Evolutionary conservation across 495 filamentous ascomycete genomes (phyloP).

Genomic region (Bathelium albidoporum): DNA sequence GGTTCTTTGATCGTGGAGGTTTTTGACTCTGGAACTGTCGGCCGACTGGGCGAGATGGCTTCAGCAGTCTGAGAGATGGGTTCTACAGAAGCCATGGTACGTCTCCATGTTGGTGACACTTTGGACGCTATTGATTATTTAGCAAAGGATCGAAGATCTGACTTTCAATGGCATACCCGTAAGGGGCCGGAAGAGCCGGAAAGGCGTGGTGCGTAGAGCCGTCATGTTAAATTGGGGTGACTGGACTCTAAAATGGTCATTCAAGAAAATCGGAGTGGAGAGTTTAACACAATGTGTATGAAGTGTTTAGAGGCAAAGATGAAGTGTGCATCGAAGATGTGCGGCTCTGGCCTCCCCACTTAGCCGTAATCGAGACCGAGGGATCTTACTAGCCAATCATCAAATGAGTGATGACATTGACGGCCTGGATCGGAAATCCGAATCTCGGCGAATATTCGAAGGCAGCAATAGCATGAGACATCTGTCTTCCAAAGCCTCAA

Average conservation of each 20-base stretch:
- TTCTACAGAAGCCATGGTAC: conserved; percentile 44
- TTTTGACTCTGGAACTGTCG: conserved; percentile 35
- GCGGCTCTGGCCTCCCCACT: not conserved
- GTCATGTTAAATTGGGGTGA: not conserved
- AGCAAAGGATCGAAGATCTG: not conserved
- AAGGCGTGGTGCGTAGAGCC: not conserved
- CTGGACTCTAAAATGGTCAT: not conserved
- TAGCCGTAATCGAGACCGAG: conserved; percentile 1
- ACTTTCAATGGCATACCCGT: not conserved
- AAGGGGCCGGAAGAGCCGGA: not conserved
- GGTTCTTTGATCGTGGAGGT: conserved; percentile 49
- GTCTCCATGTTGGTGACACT: conserved; percentile 15
- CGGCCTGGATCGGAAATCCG: not conserved
- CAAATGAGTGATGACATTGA: not conserved
- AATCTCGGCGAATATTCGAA: not conserved
- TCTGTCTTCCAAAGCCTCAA: not conserved
- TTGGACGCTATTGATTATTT: not conserved
- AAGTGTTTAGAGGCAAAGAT: not conserved
- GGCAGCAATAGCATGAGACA: not conserved
- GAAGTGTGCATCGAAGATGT: not conserved
- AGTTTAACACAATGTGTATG: not conserved
- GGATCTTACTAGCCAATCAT: conserved; percentile 6
- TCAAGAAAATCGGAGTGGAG: not conserved
- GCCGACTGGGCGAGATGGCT: conserved; percentile 25
- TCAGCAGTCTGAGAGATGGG: conserved; percentile 33